Percentiles rank a stretch among this genome's conserved stretches.
Conservation (phyloP, 192 early-diverging fungal species). For the Entomortierella beljakovae region DNA sequence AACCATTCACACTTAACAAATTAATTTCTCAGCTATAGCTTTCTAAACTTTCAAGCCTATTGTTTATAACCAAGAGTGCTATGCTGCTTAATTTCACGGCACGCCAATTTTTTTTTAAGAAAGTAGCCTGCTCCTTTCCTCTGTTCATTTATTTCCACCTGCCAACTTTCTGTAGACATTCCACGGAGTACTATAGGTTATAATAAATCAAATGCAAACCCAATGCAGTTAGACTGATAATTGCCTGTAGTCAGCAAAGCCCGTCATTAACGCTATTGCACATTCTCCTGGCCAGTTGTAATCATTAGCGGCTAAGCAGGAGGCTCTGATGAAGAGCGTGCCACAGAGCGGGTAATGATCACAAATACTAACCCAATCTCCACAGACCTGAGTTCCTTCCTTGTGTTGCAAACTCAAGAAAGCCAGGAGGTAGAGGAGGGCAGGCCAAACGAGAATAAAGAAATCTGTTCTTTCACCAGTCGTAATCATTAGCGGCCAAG, state of each 20-base stretch:
- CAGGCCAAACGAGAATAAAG: conserved; percentile 30
- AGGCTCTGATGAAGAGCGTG: conserved; percentile 34
- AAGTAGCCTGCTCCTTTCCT: no score
- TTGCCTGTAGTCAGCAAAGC: conserved; percentile 8
- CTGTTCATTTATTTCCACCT: no score
- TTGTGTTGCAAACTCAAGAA: conserved; percentile 34
- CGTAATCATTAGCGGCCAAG: conserved; percentile 44
- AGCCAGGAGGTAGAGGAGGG: conserved; percentile 51
- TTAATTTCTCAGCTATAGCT: no score
- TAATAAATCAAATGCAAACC: not conserved
- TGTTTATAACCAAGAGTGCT: no score
- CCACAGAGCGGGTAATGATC: conserved; percentile 39
- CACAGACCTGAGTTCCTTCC: conserved; percentile 47
- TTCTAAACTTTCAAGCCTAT: no score
- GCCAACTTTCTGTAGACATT: not conserved
- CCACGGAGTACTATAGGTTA: not conserved
- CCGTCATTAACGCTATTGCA: conserved; percentile 10
- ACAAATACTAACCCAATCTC: conserved; percentile 43
- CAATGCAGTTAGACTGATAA: conserved; percentile 15
- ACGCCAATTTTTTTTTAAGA: no score
- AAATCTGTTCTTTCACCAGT: conserved; percentile 30
- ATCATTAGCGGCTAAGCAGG: conserved; percentile 45
- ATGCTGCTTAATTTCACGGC: no score
- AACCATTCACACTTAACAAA: no score
- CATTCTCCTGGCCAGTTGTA: conserved; percentile 42